These are phyloP conservation scores for Mortierella sp. DNA, from an alignment of 371 early-diverging fungal species.

Conservation along the genomic window DNA sequence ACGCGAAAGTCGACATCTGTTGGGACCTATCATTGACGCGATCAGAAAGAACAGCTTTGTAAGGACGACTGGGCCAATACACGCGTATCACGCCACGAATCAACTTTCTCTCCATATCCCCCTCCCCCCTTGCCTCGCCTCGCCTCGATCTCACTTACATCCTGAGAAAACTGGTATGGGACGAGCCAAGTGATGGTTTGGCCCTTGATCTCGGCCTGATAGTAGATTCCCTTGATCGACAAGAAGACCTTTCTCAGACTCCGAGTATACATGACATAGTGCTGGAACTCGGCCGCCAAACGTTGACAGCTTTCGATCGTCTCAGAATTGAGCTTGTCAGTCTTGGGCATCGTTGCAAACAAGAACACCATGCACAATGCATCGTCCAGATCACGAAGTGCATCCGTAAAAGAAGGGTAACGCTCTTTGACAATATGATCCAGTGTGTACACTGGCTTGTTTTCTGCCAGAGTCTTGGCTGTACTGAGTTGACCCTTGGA, in stretches of 20 bases:
- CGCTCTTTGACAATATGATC: conserved; percentile 96
- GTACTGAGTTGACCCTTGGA: conserved; percentile 81
- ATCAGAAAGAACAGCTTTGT: no score
- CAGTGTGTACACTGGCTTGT: conserved; percentile 83
- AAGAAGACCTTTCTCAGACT: conserved; percentile 90
- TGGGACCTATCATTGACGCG: no score
- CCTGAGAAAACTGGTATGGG: conserved; percentile 93
- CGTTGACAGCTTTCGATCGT: conserved; percentile 82
- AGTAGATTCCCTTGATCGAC: conserved; percentile 98
- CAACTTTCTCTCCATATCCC: no score
- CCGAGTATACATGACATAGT: conserved; percentile 84
- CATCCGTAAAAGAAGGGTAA: conserved; percentile 95
- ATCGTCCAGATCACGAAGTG: conserved; percentile 96
- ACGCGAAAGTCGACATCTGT: conserved; percentile 96
- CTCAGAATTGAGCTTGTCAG: conserved; percentile 70
- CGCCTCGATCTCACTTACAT: conserved; percentile 66
- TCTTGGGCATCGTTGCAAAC: conserved; percentile 90
- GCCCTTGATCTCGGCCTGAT: conserved; percentile 96
- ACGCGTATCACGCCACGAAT: no score
- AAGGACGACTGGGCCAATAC: no score
- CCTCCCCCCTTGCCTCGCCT: no score
- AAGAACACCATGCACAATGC: conserved; percentile 93
- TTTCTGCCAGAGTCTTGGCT: conserved; percentile 79
- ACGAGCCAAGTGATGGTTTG: conserved; percentile 95
- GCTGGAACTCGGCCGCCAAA: conserved; percentile 90